Evolutionary conservation across 306 rosid genomes (phyloP).

Genomic region (Lathyrus aphaca): DNA sequence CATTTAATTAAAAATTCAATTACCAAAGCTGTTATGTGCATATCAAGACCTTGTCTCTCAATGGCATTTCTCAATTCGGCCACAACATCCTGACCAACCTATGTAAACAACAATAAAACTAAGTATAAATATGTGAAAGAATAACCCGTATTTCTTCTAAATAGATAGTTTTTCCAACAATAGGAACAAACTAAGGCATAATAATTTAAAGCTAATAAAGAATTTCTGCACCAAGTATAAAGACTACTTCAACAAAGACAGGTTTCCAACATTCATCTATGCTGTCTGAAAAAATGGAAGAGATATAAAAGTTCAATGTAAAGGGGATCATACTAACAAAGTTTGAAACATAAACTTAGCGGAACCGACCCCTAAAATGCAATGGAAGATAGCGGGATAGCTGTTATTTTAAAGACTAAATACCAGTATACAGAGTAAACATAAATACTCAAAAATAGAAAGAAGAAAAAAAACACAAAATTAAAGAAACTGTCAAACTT

Average conservation of each 20-base stretch:
- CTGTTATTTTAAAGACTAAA: too few species aligned
- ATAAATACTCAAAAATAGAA: too few species aligned
- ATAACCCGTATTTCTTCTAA: not conserved
- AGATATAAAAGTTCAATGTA: not conserved
- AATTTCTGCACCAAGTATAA: not conserved
- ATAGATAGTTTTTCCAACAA: not conserved
- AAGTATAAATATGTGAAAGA: conserved; percentile 12
- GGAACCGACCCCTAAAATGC: too few species aligned
- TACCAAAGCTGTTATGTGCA: conserved; percentile 87
- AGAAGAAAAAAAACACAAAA: too few species aligned
- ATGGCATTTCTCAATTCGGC: conserved; percentile 67
- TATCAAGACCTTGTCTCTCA: conserved; percentile 74
- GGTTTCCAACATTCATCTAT: conserved; percentile 2
- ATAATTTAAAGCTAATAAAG: conserved; percentile 1
- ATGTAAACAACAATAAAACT: conserved; percentile 33
- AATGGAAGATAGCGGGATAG: too few species aligned
- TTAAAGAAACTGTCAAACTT: too few species aligned
- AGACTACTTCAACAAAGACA: conserved; percentile 10
- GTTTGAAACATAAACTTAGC: not conserved
- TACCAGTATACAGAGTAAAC: too few species aligned
- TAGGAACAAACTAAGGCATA: conserved; percentile 17
- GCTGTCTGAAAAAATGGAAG: conserved; percentile 12
- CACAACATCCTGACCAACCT: conserved; percentile 88
- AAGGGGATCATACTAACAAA: not conserved
- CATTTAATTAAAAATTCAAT: conserved; percentile 34